phyloP scores from a whole-genome alignment of 108 stramenopile species.

The Nitzschia palea region DNA sequence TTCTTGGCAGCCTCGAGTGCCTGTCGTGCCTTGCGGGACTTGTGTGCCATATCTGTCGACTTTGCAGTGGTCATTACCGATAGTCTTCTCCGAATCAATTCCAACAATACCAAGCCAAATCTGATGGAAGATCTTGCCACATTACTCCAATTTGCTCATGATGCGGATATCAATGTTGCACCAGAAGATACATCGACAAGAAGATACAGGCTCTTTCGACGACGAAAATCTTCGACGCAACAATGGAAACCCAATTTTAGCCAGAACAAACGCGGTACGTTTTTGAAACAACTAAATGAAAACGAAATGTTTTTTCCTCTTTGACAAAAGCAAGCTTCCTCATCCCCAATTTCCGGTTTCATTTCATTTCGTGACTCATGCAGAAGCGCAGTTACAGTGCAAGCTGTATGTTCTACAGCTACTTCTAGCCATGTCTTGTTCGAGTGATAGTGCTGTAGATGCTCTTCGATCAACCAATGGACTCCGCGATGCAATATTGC shows the following conservation, averaged over 20 bases:
- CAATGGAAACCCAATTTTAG: background rate
- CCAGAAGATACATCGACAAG: no score
- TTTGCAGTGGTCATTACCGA: slow-evolving; percentile 77
- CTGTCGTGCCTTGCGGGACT: slow-evolving; percentile 70
- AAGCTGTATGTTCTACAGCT: slow-evolving; percentile 77
- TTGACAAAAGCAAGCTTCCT: no score
- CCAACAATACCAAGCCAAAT: slow-evolving; percentile 25
- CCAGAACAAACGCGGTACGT: background rate
- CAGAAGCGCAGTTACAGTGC: slow-evolving; percentile 59
- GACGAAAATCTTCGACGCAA: background rate
- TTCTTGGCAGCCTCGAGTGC: slow-evolving; percentile 74
- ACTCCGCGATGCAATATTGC: slow-evolving; percentile 60
- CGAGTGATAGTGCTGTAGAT: slow-evolving; percentile 75
- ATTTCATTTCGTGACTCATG: no score
- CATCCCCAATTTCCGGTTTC: no score
- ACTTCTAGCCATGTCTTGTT: slow-evolving; percentile 70
- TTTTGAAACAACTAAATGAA: no score
- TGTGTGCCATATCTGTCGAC: slow-evolving; percentile 70
- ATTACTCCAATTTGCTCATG: slow-evolving; percentile 62
- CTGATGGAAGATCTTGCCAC: slow-evolving; percentile 55
- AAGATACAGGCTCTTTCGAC: background rate
- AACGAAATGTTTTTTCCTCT: no score
- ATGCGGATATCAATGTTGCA: slow-evolving; percentile 30
- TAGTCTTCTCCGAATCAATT: slow-evolving; percentile 67
- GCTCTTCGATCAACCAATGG: slow-evolving; percentile 65